Percentiles rank a stretch among this genome's conserved stretches.
phyloP scores from a whole-genome alignment of 768 basidiomycete genomes.

The Peribolospora kevripleyi region DNA sequence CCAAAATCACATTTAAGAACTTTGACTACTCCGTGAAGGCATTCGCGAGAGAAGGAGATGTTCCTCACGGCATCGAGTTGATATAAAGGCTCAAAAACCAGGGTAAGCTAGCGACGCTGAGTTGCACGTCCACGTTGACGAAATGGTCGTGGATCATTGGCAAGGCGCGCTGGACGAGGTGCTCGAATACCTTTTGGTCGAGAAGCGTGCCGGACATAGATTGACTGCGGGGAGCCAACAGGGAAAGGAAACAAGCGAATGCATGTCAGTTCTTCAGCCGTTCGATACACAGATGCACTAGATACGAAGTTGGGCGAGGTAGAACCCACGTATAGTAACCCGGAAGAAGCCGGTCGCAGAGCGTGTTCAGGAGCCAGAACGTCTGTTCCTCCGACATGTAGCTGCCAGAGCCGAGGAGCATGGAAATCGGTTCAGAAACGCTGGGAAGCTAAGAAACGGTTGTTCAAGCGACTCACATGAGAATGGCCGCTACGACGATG shows the following conservation, averaged over 20 bases:
- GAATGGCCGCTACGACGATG: conserved; percentile 79
- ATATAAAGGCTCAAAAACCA: conserved; percentile 94
- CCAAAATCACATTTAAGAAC: conserved; percentile 43
- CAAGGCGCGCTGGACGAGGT: conserved; percentile 55
- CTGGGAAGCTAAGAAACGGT: not conserved
- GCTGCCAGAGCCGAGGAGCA: conserved; percentile 27
- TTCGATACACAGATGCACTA: not conserved
- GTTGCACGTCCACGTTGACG: conserved; percentile 67
- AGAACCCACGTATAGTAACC: conserved; percentile 74
- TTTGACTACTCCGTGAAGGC: conserved; percentile 19
- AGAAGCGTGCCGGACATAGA: conserved; percentile 97
- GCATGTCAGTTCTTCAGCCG: not conserved
- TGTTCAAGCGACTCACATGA: conserved; percentile 35
- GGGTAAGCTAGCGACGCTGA: conserved; percentile 85
- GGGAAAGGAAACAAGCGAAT: not conserved
- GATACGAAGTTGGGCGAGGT: not conserved
- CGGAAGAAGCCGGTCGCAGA: conserved; percentile 80
- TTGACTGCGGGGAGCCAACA: conserved; percentile 29
- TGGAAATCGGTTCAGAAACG: not conserved
- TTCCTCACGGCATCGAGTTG: conserved; percentile 13
- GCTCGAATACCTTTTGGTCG: conserved; percentile 95
- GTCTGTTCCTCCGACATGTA: conserved; percentile 99
- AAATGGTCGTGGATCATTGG: conserved; percentile 73
- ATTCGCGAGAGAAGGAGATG: conserved; percentile 1
- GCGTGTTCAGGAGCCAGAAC: conserved; percentile 84